Conservation (phyloP, 1,284 basidiomycete species). For the Cutaneotrichosporon sp. region DNA sequence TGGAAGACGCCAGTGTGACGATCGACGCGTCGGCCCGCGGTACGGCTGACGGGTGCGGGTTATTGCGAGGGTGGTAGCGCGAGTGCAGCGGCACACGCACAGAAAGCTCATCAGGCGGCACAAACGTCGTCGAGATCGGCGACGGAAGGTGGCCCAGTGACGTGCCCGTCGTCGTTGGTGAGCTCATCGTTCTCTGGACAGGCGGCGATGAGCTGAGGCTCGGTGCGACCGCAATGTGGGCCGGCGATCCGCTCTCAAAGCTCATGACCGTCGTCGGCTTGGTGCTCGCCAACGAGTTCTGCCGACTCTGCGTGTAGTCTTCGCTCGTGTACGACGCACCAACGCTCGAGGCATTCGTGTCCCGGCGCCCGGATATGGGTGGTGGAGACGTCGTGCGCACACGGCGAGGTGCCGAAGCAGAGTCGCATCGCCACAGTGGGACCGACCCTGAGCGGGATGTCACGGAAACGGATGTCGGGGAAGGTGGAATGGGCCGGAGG, state of each 20-base stretch:
- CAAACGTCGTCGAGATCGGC: conserved; percentile 21
- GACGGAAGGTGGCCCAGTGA: conserved; percentile 8
- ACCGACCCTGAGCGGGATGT: conserved; percentile 33
- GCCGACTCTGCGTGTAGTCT: conserved; percentile 40
- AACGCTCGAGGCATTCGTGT: conserved; percentile 19
- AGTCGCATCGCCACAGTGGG: conserved; percentile 16
- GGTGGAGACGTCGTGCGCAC: conserved; percentile 5
- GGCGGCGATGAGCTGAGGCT: conserved; percentile 10
- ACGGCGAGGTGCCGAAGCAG: conserved; percentile 1
- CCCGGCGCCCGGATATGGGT: conserved; percentile 3
- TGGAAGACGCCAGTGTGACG: conserved; percentile 87
- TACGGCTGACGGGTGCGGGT: conserved; percentile 84
- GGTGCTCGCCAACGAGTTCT: conserved; percentile 63
- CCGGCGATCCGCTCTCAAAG: conserved; percentile 69
- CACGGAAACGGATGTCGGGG: conserved; percentile 60
- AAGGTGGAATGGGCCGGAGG: conserved; percentile 78
- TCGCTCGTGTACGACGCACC: conserved; percentile 28
- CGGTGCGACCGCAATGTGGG: conserved; percentile 68
- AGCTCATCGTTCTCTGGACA: conserved; percentile 13
- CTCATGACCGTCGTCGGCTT: conserved; percentile 92
- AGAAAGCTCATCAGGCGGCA: conserved; percentile 8
- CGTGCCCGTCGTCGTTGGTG: conserved; percentile 12
- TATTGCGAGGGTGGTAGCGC: conserved; percentile 87
- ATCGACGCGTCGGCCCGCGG: conserved; percentile 89
- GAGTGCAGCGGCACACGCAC: conserved; percentile 74